A percentile compares a stretch with the other conserved stretches of the same genome.
Evolutionary conservation across 2,329 filamentous ascomycete genomes (phyloP).

Genomic region (Trichoderma sp.): DNA sequence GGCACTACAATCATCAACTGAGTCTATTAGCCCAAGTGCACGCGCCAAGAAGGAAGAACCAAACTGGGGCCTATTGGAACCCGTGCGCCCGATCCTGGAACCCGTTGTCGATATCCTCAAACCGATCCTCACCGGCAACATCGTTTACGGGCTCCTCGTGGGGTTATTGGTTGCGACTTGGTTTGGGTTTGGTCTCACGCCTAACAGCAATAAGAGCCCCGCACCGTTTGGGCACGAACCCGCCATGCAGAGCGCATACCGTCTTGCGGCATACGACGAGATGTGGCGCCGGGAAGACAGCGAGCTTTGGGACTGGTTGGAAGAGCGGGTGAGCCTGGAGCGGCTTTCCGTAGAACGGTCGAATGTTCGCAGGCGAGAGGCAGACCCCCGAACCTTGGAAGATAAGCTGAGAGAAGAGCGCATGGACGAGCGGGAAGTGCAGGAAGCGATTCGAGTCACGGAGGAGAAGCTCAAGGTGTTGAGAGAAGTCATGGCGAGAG

Average conservation of each 20-base stretch:
- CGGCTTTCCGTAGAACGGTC: slow-evolving; percentile 41
- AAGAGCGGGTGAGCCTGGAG: slow-evolving; percentile 77
- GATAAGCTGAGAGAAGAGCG: slow-evolving; percentile 56
- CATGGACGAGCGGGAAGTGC: slow-evolving; percentile 71
- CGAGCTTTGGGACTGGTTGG: slow-evolving; percentile 90
- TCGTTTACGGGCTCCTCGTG: slow-evolving; percentile 71
- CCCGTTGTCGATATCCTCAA: slow-evolving; percentile 67
- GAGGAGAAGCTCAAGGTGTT: slow-evolving; percentile 78
- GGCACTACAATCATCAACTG: slow-evolving; percentile 44
- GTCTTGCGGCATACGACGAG: slow-evolving; percentile 83
- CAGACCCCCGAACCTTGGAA: slow-evolving; percentile 56
- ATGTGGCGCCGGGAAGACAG: slow-evolving; percentile 87
- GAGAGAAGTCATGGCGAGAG: slow-evolving; percentile 65
- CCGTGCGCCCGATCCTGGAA: slow-evolving; percentile 65
- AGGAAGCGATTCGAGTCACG: slow-evolving; percentile 78
- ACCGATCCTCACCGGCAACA: slow-evolving; percentile 71
- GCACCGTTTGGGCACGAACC: slow-evolving; percentile 35
- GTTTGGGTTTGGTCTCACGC: slow-evolving; percentile 60
- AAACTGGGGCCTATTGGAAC: slow-evolving; percentile 80
- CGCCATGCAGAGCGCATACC: slow-evolving; percentile 51
- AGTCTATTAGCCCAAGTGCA: slow-evolving; percentile 39
- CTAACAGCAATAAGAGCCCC: slow-evolving; percentile 35
- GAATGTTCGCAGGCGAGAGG: slow-evolving; percentile 43
- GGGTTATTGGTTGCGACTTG: slow-evolving; percentile 72
- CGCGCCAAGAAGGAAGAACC: slow-evolving; percentile 44